Percentiles rank a stretch among this genome's conserved stretches.
Evolutionary conservation across 2,329 filamentous ascomycete species (phyloP).

Genomic region (Trichoderma cornu-damae): DNA sequence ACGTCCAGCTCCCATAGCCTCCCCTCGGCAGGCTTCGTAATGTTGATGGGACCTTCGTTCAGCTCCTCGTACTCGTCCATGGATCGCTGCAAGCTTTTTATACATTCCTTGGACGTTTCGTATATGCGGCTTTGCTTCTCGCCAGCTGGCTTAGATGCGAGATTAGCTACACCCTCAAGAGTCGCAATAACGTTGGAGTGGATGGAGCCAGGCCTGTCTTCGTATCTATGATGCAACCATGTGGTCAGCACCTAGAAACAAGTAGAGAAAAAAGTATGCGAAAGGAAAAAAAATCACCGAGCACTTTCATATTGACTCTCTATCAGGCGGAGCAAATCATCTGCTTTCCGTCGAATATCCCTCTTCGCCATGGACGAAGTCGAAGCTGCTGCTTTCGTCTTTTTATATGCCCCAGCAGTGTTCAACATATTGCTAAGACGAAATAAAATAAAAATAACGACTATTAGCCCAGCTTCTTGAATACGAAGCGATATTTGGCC

Average conservation of each 20-base stretch:
- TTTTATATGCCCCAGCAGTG: conserved; percentile 8
- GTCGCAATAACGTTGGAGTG: neutral
- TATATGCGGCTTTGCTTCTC: neutral
- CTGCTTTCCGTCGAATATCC: conserved; percentile 24
- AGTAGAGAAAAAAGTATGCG: neutral
- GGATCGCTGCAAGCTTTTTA: conserved; percentile 23
- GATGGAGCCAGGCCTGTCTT: too few species aligned
- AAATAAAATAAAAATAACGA: neutral
- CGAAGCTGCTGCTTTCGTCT: conserved; percentile 15
- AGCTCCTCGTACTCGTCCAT: conserved; percentile 25
- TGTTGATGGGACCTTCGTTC: conserved; percentile 20
- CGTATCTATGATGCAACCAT: too few species aligned
- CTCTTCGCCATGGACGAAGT: conserved; percentile 21
- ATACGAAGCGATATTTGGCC: neutral
- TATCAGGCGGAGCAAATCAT: conserved; percentile 24
- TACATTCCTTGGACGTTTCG: neutral
- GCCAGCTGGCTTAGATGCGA: neutral
- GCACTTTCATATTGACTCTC: conserved; percentile 9
- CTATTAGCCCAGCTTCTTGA: neutral
- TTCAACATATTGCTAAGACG: neutral
- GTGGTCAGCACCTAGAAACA: neutral
- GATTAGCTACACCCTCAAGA: neutral
- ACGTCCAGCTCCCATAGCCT: conserved; percentile 34
- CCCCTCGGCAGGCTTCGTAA: conserved; percentile 26
- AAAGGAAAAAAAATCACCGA: neutral